Evolutionary conservation across 148 eudicot species (phyloP).

Genomic region (Heliosperma pusillum): DNA sequence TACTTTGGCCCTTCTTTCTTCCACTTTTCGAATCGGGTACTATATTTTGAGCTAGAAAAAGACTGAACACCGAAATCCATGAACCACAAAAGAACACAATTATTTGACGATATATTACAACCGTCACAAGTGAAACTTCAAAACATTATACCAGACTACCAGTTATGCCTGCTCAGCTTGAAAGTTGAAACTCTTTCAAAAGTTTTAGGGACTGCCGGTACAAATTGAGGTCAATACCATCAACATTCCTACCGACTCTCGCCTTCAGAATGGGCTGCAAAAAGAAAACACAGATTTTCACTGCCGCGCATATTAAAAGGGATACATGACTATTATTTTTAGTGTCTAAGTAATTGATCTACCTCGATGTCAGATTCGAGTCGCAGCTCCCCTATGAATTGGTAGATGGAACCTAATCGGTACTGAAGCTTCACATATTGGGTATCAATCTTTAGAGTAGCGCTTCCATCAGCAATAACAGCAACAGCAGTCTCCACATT

Average conservation of each 20-base stretch:
- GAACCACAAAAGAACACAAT: no score
- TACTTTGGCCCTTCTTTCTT: no score
- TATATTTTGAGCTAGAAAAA: no score
- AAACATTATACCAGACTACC: not conserved
- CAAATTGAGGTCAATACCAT: slow-evolving; percentile 87
- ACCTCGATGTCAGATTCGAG: slow-evolving; percentile 58
- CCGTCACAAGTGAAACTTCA: not conserved
- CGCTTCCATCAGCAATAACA: slow-evolving; percentile 60
- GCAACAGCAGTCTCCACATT: slow-evolving; percentile 60
- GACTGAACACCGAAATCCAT: no score
- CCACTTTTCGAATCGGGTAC: no score
- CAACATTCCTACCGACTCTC: slow-evolving; percentile 87
- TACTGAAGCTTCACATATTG: slow-evolving; percentile 54
- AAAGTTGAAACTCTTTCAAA: slow-evolving; percentile 68
- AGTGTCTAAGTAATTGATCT: slow-evolving; percentile 1
- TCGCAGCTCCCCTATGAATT: slow-evolving; percentile 84
- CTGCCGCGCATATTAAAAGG: not conserved
- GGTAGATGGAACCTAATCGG: slow-evolving; percentile 70
- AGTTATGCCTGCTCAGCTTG: slow-evolving; percentile 45
- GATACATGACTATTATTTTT: not conserved
- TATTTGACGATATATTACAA: no score
- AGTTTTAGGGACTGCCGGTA: slow-evolving; percentile 71
- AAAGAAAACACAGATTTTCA: not conserved
- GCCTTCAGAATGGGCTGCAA: slow-evolving; percentile 69
- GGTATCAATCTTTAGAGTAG: slow-evolving; percentile 64